Conservation (phyloP, 495 filamentous ascomycete genomes). For the Aspergillus cavernicola region DNA sequence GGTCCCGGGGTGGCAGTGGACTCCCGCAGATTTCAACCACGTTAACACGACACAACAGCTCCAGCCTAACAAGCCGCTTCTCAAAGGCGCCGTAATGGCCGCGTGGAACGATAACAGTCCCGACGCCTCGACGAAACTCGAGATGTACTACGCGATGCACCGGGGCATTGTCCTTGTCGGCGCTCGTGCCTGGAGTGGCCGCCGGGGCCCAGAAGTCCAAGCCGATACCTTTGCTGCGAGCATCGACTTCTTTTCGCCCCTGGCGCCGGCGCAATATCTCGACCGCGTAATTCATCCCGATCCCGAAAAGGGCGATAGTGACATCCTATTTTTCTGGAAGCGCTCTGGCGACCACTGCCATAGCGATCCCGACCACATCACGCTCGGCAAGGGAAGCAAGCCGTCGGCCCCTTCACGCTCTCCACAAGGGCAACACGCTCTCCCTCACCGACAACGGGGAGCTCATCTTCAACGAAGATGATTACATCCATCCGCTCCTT, state of each 20-base stretch:
- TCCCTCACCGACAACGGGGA: constrained; percentile 24
- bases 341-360: too few species aligned
- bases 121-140: constrained; percentile 53
- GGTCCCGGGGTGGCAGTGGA: constrained; percentile 45
- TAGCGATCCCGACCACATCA: background rate
- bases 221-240: constrained; percentile 21
- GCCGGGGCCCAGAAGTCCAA: constrained; percentile 31
- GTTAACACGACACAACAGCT: constrained; percentile 37
- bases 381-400: constrained; percentile 41
- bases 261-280: constrained; percentile 47
- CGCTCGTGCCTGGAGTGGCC: constrained; percentile 43
- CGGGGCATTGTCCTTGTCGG: constrained; percentile 48
- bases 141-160: constrained; percentile 51
- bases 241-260: constrained; percentile 34
- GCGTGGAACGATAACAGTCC: constrained; percentile 58
- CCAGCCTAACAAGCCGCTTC: constrained; percentile 19
- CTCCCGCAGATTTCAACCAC: constrained; percentile 44
- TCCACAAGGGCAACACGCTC: constrained; percentile 32
- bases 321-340: constrained; percentile 6
- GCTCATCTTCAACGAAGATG: constrained; percentile 43
- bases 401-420: constrained; percentile 41
- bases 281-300: constrained; percentile 36
- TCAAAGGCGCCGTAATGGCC: constrained; percentile 49
- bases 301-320: background rate
- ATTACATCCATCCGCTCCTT: constrained; percentile 50